A percentile compares a stretch with the other conserved stretches of the same genome.
phyloP scores from a whole-genome alignment of 75 land plant species.

The Selaginella moellendorffii region DNA sequence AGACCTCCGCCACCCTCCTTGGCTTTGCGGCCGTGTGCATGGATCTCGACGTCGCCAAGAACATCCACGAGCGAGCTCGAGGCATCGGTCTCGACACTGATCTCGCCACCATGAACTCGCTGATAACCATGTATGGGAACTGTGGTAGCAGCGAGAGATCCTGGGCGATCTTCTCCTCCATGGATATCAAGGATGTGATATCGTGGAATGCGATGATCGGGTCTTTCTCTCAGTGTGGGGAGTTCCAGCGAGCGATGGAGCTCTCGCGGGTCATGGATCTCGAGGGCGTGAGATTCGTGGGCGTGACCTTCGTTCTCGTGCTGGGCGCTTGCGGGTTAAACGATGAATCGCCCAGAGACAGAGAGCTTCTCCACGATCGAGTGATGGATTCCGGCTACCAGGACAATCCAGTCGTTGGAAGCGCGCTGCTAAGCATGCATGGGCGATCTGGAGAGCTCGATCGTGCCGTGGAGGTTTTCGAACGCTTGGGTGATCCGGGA shows the following conservation, averaged over 20 bases:
- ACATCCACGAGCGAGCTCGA: background rate
- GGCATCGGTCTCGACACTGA: background rate
- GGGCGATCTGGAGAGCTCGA: background rate
- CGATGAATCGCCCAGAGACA: background rate
- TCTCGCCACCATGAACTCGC: background rate
- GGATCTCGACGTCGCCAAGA: background rate
- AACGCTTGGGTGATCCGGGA: background rate
- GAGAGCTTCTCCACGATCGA: background rate
- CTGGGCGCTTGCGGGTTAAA: background rate
- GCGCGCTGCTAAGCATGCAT: background rate
- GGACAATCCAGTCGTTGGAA: background rate
- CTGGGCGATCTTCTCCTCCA: background rate
- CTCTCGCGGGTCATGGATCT: background rate
- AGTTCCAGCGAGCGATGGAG: background rate
- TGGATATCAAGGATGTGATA: background rate
- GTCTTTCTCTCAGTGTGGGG: background rate
- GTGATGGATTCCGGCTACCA: background rate
- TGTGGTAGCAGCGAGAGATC: background rate
- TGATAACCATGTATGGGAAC: constrained; percentile 1
- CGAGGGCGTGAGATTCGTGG: background rate
- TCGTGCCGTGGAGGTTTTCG: background rate
- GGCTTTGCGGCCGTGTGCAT: background rate
- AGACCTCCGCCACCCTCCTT: background rate
- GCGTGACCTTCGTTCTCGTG: background rate
- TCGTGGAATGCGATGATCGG: constrained; percentile 7